Base-by-base conservation (phyloP, 345 rosid species). In the Euphorbia lathyris region DNA sequence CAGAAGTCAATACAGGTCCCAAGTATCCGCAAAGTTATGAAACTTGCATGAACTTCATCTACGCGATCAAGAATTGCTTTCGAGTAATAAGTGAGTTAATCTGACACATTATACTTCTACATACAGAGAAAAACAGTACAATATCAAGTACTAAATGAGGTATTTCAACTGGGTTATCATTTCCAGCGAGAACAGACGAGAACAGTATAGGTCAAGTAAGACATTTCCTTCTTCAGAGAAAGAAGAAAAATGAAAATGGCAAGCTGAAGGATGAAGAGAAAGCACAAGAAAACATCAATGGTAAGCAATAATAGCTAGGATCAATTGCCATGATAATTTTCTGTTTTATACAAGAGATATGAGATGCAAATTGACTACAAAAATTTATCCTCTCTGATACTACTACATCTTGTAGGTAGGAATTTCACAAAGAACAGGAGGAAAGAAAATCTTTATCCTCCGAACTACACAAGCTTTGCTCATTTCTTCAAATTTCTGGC, bases 11-110 rank as follows among this genome's bases (percentile, higher is more conserved):
- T 19, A 20, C 16, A 61, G 25, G 26, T 36, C 65, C 47, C 7
- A 61, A 36, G 16, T 61, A 61, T 36, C 65, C 65, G 6, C 65
- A 3, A n/a, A 61, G 22, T 61, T 61, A n/a, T n/a, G 65, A 34
- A 20, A 34, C 47, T 36, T 34, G 47, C 27, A 61, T 19, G 16
- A 61, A 34, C 47, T 19, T n/a, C 3, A 19, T 34, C 27, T 12
- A 3, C 1, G 25, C 20, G 6, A 34, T 36, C 65, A n/a, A 13
- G 27, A 61, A 1, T n/a, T 32, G 22, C 23, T n/a, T 61, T 36
- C 65, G 7, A 61, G 65, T 36, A 61, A 2, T 61, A 34, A 61
- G 65, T 61, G 47, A 36, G 65, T 61, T 32, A 17, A 59, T 61
- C 5, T 36, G 7, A 36, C 47, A 60, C 43, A 9, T 36, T 32